Percentiles rank a stretch among this genome's conserved stretches.
These are phyloP conservation scores for Biancaea sappan DNA, from an alignment of 306 rosid genomes.

Conservation along the genomic window DNA sequence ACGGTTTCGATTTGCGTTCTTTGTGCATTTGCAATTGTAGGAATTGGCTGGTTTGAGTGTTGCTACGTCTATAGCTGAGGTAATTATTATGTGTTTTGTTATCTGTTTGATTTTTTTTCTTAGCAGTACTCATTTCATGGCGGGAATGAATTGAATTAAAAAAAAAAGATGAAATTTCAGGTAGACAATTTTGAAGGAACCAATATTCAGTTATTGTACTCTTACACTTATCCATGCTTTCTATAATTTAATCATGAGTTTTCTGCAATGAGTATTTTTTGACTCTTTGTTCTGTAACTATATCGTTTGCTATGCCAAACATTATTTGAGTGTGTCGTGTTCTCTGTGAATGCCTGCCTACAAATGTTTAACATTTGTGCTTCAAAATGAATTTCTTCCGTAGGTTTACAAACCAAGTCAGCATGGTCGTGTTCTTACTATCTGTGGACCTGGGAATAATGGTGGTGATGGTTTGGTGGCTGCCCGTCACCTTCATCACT, in stretches of 20 bases:
- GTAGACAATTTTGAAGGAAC: not conserved
- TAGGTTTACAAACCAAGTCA: constrained; percentile 78
- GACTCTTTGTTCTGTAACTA: not conserved
- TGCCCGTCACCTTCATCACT: constrained; percentile 90
- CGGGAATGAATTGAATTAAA: not conserved
- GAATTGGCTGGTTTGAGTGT: constrained; percentile 98
- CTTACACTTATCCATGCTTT: not conserved
- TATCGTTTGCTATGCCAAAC: not conserved
- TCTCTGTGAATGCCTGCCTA: constrained; percentile 9
- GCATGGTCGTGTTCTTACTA: constrained; percentile 67
- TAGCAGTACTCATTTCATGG: not conserved
- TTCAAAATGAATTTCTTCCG: constrained; percentile 21
- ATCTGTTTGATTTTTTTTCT: not conserved
- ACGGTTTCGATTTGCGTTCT: not conserved
- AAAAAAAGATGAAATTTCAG: not conserved
- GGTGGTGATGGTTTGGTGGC: constrained; percentile 98
- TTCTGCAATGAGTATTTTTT: not conserved
- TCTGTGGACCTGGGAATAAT: constrained; percentile 98
- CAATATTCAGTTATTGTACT: not conserved
- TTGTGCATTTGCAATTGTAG: constrained; percentile 39
- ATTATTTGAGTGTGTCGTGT: not conserved
- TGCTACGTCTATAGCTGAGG: constrained; percentile 88
- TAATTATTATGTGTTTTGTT: constrained; percentile 30
- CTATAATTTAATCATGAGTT: not conserved
- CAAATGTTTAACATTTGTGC: constrained; percentile 8